Conservation (phyloP, 768 basidiomycete species). For the Phylloporus sp. region DNA sequence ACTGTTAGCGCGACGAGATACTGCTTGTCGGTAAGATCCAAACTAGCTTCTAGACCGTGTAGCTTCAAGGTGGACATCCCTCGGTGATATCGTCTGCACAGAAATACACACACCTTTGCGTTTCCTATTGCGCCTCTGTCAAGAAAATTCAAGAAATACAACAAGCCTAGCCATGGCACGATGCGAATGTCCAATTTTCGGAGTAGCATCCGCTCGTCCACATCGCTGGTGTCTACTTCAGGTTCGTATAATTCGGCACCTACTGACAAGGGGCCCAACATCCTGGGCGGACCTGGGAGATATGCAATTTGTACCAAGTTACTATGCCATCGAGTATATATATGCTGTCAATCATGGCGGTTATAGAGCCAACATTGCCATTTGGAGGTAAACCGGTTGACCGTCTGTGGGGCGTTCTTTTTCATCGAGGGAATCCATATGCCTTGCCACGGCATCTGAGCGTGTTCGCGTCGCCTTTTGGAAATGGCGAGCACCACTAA, state of each 20-base stretch:
- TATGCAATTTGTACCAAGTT: too few species aligned
- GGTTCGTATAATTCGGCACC: conserved; percentile 38
- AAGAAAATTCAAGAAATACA: conserved; percentile 75
- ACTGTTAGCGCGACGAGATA: conserved; percentile 65
- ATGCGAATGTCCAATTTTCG: conserved; percentile 61
- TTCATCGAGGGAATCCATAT: too few species aligned
- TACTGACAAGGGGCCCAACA: too few species aligned
- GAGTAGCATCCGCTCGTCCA: conserved; percentile 52
- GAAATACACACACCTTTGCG: conserved; percentile 47
- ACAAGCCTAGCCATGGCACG: conserved; percentile 68
- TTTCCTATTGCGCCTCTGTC: conserved; percentile 63
- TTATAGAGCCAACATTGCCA: too few species aligned
- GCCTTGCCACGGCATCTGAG: too few species aligned
- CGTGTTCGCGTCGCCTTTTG: too few species aligned
- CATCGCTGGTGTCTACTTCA: conserved; percentile 45
- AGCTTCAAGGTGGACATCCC: conserved; percentile 35
- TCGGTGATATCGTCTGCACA: background rate
- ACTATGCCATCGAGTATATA: too few species aligned
- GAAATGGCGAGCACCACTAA: too few species aligned
- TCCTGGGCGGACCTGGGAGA: too few species aligned
- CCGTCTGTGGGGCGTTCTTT: too few species aligned
- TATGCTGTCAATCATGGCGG: too few species aligned
- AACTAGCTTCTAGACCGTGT: conserved; percentile 51
- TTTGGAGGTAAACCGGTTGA: too few species aligned
- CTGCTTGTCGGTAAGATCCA: conserved; percentile 57